Evolutionary conservation across 2,329 filamentous ascomycete species (phyloP), one percentile per base, ranked within the genome.

Genomic region (Fusarium temperatum): DNA sequence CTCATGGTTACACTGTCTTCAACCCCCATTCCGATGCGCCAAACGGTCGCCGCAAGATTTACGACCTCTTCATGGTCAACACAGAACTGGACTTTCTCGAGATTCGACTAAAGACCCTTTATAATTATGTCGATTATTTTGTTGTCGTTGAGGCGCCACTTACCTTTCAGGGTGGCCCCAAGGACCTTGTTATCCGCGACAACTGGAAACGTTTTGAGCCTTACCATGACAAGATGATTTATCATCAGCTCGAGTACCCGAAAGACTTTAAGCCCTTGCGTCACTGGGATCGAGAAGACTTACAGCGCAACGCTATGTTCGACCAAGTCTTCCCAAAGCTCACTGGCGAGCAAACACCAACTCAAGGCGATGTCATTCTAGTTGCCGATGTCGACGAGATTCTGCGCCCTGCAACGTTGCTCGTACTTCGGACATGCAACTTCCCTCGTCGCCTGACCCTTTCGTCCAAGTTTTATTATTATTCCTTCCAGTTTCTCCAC

Each of bases 11-110:
- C 64, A 62, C 73, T 8, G 73, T 79, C 63, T 82, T 81, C 42
- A 56, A 66, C 22, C 78, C 81, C 5, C 62, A 28, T 32, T 61
- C 72, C 26, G 53, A 45, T 41, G 63, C 77, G 30, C 48, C 57
- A 11, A 65, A 73, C 11, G 76, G 77, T 42, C 74, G 78, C 57
- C 80, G 80, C 74, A 82, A 80, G 63, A 72, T 82, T 35, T 82
- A 81, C 67, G 90, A 92, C 77, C 83, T 92, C 4, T 84, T 91
- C 75, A 87, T 91, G 84, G 81, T 92, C 74, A 91, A 90, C 73
- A 87, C 85, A 6, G 90, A 92, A 81, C 83, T 92, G 18, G 90
- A 92, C 81, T 90, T 89, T 85, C 84, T 92, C 47, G 90, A 92
- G 79, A 88, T 93, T 54, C 88, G 89, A 17, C 83, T 92, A 7